Percentiles rank a stretch among this genome's conserved stretches.
These are phyloP conservation scores for Pulveroboletus frians DNA, from an alignment of 768 basidiomycete genomes.

Conservation along the genomic window DNA sequence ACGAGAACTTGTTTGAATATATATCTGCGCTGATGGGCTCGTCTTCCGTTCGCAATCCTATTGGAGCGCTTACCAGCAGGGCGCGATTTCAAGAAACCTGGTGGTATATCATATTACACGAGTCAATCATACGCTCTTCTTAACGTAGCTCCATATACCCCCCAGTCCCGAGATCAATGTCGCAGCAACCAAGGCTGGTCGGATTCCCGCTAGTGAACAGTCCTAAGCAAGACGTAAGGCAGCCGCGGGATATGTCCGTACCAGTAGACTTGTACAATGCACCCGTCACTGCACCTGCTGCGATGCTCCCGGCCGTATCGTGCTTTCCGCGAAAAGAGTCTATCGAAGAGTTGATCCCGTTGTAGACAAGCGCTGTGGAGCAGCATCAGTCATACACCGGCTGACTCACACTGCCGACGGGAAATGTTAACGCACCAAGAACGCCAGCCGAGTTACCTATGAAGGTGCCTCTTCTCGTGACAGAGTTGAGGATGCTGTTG, in stretches of 20 bases:
- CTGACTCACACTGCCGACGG: conserved; percentile 24
- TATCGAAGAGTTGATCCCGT: conserved; percentile 91
- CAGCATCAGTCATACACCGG: conserved; percentile 35
- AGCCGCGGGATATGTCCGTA: conserved; percentile 41
- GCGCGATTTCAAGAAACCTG: conserved; percentile 23
- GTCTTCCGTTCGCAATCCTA: conserved; percentile 15
- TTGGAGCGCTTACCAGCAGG: conserved; percentile 27
- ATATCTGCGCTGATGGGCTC: conserved; percentile 17
- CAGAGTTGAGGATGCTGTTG: conserved; percentile 94
- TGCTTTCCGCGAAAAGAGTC: conserved; percentile 87
- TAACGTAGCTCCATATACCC: conserved; percentile 92
- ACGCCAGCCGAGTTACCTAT: conserved; percentile 98
- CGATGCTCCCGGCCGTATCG: conserved; percentile 87
- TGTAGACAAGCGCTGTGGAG: conserved; percentile 84
- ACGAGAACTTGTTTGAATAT: conserved; percentile 29
- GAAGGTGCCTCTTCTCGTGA: conserved; percentile 94
- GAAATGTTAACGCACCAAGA: conserved; percentile 64
- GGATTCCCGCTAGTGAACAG: conserved; percentile 74
- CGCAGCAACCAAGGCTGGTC: conserved; percentile 84
- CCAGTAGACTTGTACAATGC: conserved; percentile 92
- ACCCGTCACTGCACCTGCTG: conserved; percentile 86
- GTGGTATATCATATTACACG: conserved; percentile 36
- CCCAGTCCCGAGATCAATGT: conserved; percentile 86
- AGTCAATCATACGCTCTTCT: conserved; percentile 72
- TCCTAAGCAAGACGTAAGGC: conserved; percentile 35